Evolutionary conservation across 108 stramenopile species (phyloP).

Genomic region (Skeletonema grethae): DNA sequence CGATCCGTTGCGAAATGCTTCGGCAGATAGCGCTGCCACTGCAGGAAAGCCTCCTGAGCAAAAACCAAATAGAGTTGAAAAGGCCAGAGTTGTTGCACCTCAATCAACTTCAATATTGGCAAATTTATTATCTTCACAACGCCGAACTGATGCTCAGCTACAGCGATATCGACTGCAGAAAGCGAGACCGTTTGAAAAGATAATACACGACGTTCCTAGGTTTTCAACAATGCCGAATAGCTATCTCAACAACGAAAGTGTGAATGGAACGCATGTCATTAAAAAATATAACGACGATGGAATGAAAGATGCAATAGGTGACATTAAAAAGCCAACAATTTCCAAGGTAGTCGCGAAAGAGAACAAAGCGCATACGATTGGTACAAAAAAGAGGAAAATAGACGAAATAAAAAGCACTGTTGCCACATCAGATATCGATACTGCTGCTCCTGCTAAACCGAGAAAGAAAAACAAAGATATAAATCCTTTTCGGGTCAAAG

Average conservation of each 20-base stretch:
- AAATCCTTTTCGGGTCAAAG: conserved; percentile 75
- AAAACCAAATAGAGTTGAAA: not conserved
- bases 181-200: not conserved
- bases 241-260: not conserved
- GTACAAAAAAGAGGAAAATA: not conserved
- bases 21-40: not conserved
- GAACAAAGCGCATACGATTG: not conserved
- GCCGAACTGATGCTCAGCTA: conserved; percentile 2
- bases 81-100: not conserved
- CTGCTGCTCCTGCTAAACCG: conserved; percentile 4
- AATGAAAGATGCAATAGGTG: not conserved
- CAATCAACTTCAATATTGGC: conserved; percentile 6
- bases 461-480: conserved; percentile 53
- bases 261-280: not conserved
- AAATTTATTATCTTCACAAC: conserved; percentile 5
- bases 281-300: not conserved
- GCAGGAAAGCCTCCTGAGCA: not conserved
- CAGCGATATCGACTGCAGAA: not conserved
- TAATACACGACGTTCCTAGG: not conserved
- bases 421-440: not conserved
- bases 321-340: not conserved
- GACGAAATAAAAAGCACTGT: not conserved
- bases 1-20: not conserved
- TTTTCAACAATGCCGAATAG: not conserved
- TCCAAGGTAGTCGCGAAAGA: not conserved